Conservation (phyloP, 345 rosid genomes). For the Dipteronia dyeriana region DNA sequence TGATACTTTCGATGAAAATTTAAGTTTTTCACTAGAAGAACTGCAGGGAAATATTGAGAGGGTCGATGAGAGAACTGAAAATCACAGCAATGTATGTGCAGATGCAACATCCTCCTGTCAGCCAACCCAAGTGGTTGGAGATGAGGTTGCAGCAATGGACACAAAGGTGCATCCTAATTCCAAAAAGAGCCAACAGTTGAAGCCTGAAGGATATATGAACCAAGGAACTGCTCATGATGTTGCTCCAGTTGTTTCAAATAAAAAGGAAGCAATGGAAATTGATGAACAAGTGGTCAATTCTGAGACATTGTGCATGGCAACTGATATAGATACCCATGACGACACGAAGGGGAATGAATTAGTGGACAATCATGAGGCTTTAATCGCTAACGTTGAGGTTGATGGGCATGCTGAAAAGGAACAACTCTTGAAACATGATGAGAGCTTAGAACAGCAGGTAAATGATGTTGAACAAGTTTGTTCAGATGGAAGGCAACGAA, state of each 20-base stretch:
- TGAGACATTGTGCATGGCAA: slow-evolving; percentile 21
- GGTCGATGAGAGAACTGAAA: slow-evolving; percentile 42
- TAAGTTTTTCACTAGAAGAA: slow-evolving; percentile 46
- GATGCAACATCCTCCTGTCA: slow-evolving; percentile 35
- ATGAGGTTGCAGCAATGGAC: slow-evolving; percentile 29
- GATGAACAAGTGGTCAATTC: slow-evolving; percentile 31
- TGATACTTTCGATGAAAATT: slow-evolving; percentile 46
- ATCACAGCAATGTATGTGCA: slow-evolving; percentile 36
- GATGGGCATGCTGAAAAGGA: slow-evolving; percentile 10
- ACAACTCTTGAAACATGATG: neutral
- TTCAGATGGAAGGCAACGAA: slow-evolving; percentile 19
- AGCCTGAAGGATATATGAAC: slow-evolving; percentile 19
- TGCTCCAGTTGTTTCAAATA: slow-evolving; percentile 31
- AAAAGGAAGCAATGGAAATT: slow-evolving; percentile 28
- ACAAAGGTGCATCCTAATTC: slow-evolving; percentile 26
- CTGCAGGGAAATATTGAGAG: slow-evolving; percentile 32
- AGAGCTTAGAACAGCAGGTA: slow-evolving; percentile 19
- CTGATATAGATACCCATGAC: slow-evolving; percentile 27
- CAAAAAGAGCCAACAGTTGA: slow-evolving; percentile 25
- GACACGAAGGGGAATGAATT: slow-evolving; percentile 20
- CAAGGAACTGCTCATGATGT: slow-evolving; percentile 13
- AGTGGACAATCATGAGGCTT: slow-evolving; percentile 20
- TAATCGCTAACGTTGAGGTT: slow-evolving; percentile 8
- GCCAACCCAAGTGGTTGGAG: slow-evolving; percentile 32
- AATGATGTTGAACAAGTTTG: slow-evolving; percentile 19